Percentiles rank a stretch among this genome's conserved stretches.
Conservation (phyloP, 352 stramenopile genomes). For the Globisporangium spiculum region DNA sequence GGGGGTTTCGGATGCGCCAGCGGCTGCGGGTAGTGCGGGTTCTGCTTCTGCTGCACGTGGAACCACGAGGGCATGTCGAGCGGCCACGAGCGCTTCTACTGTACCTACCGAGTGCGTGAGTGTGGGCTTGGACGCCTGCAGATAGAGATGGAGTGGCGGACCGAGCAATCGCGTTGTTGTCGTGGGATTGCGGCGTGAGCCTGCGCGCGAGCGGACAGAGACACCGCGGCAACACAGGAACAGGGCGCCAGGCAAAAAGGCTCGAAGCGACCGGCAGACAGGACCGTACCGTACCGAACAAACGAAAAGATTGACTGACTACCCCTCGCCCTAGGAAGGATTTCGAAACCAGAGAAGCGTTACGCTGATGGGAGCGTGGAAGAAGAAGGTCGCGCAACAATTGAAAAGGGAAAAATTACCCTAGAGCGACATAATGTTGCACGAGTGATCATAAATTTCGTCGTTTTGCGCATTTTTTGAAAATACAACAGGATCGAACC, state of each 20-base stretch:
- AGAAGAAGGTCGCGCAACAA: background rate
- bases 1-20: background rate
- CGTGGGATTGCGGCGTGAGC: background rate
- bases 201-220: background rate
- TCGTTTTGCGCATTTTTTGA: background rate
- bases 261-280: background rate
- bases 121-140: background rate
- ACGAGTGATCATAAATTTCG: background rate
- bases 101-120: background rate
- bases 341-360: background rate
- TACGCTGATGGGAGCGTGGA: background rate
- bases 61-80: slow-evolving; percentile 15
- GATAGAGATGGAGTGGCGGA: background rate
- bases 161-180: background rate
- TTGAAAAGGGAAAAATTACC: background rate
- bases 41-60: background rate
- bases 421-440: background rate
- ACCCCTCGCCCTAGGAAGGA: background rate
- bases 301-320: background rate
- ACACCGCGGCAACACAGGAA: background rate
- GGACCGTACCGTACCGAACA: background rate
- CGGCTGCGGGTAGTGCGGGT: background rate
- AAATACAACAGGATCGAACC: background rate
- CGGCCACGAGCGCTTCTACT: background rate
- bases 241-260: too few species aligned